phyloP scores from a whole-genome alignment of 129 eudicot genomes.

The Saussurea involucrata region DNA sequence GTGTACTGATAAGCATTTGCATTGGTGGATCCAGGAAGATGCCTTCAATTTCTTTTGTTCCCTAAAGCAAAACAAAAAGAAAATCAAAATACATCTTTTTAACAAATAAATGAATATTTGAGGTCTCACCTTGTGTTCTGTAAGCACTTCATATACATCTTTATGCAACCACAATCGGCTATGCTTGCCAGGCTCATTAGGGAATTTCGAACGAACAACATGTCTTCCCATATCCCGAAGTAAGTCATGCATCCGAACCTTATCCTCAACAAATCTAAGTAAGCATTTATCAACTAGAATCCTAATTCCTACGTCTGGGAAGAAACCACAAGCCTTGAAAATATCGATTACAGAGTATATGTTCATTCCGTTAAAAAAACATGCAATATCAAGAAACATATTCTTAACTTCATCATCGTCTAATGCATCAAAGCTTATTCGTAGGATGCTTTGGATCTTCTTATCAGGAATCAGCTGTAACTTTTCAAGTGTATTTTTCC shows the following conservation, averaged over 20 bases:
- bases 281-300: conserved; percentile 9
- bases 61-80: not conserved
- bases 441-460: conserved; percentile 8
- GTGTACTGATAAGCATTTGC: not conserved
- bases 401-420: not conserved
- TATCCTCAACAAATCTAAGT: not conserved
- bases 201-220: conserved; percentile 11
- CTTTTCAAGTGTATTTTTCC: conserved; percentile 3
- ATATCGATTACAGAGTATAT: not conserved
- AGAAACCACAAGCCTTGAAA: conserved; percentile 15
- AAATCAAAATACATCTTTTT: not conserved
- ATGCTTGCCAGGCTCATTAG: conserved; percentile 15
- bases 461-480: not conserved
- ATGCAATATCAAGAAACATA: conserved; percentile 37
- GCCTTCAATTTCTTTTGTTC: not conserved
- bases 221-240: conserved; percentile 32
- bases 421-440: conserved; percentile 25
- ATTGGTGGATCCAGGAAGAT: not conserved
- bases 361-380: conserved; percentile 19
- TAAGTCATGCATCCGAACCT: conserved; percentile 25
- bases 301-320: conserved; percentile 17
- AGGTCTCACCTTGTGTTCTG: conserved; percentile 24
- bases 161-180: conserved; percentile 26
- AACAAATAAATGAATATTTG: not conserved
- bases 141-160: conserved; percentile 19